These are phyloP conservation scores for Cantharellus cinnabarinus DNA, from an alignment of 768 basidiomycete genomes.

Conservation along the genomic window DNA sequence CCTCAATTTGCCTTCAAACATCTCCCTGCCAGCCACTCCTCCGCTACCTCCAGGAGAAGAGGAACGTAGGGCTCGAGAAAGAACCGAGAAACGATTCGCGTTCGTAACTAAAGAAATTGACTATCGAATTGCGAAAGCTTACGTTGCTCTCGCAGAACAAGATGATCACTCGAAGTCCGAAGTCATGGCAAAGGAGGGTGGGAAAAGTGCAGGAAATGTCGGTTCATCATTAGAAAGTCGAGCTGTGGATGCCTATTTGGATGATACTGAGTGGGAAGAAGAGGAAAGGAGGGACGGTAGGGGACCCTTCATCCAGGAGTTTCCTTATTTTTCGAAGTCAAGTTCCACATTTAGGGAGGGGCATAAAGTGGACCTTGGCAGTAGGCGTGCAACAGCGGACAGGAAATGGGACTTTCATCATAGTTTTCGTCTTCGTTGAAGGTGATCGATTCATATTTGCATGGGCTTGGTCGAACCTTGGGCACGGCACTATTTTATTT, in stretches of 20 bases:
- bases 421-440: background rate
- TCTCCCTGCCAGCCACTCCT: slow-evolving; percentile 12
- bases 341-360: background rate
- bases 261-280: slow-evolving; percentile 51
- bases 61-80: slow-evolving; percentile 21
- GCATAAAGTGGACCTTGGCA: too few species aligned
- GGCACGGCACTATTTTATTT: background rate
- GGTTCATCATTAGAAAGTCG: slow-evolving; percentile 22
- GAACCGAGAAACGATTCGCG: slow-evolving; percentile 41
- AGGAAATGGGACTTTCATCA: background rate
- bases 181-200: slow-evolving; percentile 14
- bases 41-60: slow-evolving; percentile 11
- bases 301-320: slow-evolving; percentile 9
- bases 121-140: slow-evolving; percentile 42
- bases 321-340: slow-evolving; percentile 4
- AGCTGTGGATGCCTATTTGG: slow-evolving; percentile 39
- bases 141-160: slow-evolving; percentile 42
- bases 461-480: background rate
- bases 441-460: background rate
- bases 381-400: background rate
- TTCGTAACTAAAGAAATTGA: slow-evolving; percentile 49
- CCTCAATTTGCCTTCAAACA: slow-evolving; percentile 30
- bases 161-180: slow-evolving; percentile 8
- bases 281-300: slow-evolving; percentile 18
- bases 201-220: slow-evolving; percentile 12